A percentile compares a stretch with the other conserved stretches of the same genome.
Evolutionary conservation across 306 rosid genomes (phyloP).

Genomic region (Rosa chinensis): DNA sequence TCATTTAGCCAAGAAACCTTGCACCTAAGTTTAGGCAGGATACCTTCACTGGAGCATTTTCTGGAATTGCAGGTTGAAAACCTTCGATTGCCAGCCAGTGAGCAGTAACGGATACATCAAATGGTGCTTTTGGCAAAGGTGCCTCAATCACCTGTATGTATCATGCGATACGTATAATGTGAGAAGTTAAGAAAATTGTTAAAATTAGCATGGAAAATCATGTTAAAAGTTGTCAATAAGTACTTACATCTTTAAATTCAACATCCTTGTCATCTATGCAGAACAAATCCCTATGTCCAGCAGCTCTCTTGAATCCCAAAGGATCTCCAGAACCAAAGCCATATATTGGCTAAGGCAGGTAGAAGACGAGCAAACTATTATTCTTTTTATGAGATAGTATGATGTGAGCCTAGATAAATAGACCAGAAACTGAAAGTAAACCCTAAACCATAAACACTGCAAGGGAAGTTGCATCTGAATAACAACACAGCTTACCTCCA

Average conservation of each 20-base stretch:
- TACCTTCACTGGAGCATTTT: constrained; percentile 78
- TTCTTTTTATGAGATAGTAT: neutral
- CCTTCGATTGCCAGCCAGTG: constrained; percentile 99
- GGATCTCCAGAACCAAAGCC: constrained; percentile 76
- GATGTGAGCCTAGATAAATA: neutral
- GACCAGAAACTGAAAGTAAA: constrained; percentile 11
- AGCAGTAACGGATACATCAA: constrained; percentile 62
- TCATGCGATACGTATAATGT: constrained; percentile 16
- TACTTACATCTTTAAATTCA: constrained; percentile 83
- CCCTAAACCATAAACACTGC: neutral
- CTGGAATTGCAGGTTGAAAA: constrained; percentile 82
- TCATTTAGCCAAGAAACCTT: constrained; percentile 15
- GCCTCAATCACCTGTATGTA: constrained; percentile 64
- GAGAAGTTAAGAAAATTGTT: constrained; percentile 19
- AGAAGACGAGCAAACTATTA: neutral
- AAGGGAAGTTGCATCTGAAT: neutral
- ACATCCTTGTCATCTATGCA: constrained; percentile 91
- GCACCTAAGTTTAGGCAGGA: constrained; percentile 22
- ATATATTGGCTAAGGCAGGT: constrained; percentile 66
- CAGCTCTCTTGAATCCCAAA: constrained; percentile 74
- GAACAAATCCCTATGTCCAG: constrained; percentile 84
- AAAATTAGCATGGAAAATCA: constrained; percentile 11
- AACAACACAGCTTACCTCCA: constrained; percentile 55
- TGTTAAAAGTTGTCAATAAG: constrained; percentile 24
- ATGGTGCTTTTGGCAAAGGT: constrained; percentile 69